Percentiles rank a stretch among this genome's conserved stretches.
Evolutionary conservation across 1,284 basidiomycete genomes (phyloP).

Genomic region (Meripilus lineatus): DNA sequence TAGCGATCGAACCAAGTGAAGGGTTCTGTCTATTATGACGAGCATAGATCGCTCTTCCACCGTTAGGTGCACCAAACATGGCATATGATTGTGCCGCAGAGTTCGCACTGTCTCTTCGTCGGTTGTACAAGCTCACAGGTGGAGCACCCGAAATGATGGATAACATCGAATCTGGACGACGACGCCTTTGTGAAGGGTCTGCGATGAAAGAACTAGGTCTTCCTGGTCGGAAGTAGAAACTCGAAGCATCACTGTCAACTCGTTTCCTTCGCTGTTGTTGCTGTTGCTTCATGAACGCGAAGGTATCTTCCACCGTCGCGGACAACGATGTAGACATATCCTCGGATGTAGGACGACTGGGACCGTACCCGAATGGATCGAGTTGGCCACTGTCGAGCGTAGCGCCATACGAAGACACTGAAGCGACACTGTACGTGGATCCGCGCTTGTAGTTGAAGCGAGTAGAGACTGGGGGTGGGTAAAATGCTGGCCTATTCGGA

Average conservation of each 20-base stretch:
- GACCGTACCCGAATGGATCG: conserved; percentile 75
- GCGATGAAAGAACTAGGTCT: conserved; percentile 19
- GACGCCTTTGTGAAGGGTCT: conserved; percentile 32
- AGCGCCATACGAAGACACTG: conserved; percentile 75
- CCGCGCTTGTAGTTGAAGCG: conserved; percentile 45
- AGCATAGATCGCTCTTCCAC: conserved; percentile 57
- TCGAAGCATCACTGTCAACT: conserved; percentile 72
- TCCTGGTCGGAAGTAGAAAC: conserved; percentile 59
- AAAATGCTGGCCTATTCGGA: conserved; percentile 57
- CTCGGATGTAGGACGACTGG: conserved; percentile 51
- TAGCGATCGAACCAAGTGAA: conserved; percentile 63
- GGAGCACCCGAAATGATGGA: conserved; percentile 49
- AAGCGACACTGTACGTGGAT: conserved; percentile 73
- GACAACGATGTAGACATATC: conserved; percentile 52
- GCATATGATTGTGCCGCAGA: conserved; percentile 50
- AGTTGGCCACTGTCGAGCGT: conserved; percentile 56
- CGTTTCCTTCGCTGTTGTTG: conserved; percentile 41
- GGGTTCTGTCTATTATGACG: conserved; percentile 53
- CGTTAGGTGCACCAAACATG: conserved; percentile 39
- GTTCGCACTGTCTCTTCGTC: conserved; percentile 44
- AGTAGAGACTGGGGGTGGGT: conserved; percentile 43
- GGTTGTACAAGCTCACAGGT: conserved; percentile 67
- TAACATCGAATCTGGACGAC: conserved; percentile 34
- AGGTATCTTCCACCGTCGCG: conserved; percentile 65
- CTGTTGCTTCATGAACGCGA: conserved; percentile 51